A percentile compares a stretch with the other conserved stretches of the same genome.
phyloP scores from a whole-genome alignment of 768 basidiomycete genomes.

The Pisolithus microcarpus region DNA sequence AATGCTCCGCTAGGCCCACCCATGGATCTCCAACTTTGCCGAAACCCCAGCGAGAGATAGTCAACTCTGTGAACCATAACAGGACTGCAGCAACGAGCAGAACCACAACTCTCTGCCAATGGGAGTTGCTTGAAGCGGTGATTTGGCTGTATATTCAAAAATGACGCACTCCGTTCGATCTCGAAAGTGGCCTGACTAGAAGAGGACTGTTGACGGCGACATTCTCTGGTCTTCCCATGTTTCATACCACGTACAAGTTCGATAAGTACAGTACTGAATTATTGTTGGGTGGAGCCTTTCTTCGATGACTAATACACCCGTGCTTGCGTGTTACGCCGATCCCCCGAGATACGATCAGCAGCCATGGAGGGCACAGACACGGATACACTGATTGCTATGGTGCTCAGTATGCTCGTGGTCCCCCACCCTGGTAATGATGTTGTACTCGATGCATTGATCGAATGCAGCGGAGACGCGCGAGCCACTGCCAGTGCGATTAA shows the following conservation, averaged over 20 bases:
- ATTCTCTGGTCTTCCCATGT: background rate
- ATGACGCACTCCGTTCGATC: background rate
- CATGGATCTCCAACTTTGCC: conserved; percentile 8
- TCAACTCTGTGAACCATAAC: background rate
- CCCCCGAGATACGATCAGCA: no score
- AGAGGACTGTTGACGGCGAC: background rate
- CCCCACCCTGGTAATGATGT: conserved; percentile 29
- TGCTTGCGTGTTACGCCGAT: no score
- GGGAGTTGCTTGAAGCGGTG: no score
- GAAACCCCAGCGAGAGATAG: background rate
- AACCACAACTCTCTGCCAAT: background rate
- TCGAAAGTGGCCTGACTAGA: no score
- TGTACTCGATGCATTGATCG: conserved; percentile 54
- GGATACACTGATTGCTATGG: conserved; percentile 59
- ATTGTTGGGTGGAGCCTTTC: no score
- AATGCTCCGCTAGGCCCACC: conserved; percentile 34
- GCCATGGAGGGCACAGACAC: conserved; percentile 41
- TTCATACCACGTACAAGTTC: no score
- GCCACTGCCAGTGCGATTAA: conserved; percentile 40
- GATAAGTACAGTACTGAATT: no score
- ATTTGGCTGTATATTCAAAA: background rate
- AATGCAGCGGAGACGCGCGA: conserved; percentile 49
- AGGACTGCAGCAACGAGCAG: background rate
- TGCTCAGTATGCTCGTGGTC: conserved; percentile 47
- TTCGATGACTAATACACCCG: background rate